Evolutionary conservation across 192 early-diverging fungal species (phyloP).

Genomic region (Coemansia reversa): DNA sequence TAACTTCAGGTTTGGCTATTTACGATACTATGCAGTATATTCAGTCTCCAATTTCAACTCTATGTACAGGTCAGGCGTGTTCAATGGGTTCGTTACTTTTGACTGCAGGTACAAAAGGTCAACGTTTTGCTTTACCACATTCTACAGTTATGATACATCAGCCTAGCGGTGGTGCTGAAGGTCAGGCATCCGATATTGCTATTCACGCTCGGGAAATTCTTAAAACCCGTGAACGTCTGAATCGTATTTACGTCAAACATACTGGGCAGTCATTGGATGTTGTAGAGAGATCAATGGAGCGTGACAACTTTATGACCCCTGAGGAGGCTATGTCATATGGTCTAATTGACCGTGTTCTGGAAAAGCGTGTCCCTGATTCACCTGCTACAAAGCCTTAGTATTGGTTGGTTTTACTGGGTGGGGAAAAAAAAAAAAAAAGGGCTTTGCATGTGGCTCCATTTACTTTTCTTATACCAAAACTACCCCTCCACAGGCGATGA

Average conservation of each 20-base stretch:
- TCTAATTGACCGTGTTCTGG: constrained; percentile 84
- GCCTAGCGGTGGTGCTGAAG: constrained; percentile 90
- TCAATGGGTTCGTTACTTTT: constrained; percentile 96
- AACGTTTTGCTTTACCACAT: constrained; percentile 84
- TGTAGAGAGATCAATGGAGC: constrained; percentile 88
- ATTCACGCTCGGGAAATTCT: constrained; percentile 97
- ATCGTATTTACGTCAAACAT: constrained; percentile 84
- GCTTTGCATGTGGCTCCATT: not conserved
- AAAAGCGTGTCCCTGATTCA: constrained; percentile 57
- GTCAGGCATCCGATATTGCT: constrained; percentile 95
- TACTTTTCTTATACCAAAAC: not conserved
- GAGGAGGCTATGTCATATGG: constrained; percentile 89
- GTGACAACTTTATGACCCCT: constrained; percentile 93
- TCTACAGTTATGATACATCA: constrained; percentile 97
- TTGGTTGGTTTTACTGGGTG: not conserved
- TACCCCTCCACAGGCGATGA: too few relatives aligned
- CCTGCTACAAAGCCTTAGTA: not conserved
- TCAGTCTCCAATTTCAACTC: constrained; percentile 85
- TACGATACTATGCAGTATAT: constrained; percentile 94
- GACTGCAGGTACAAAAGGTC: constrained; percentile 85
- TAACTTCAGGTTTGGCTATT: constrained; percentile 93
- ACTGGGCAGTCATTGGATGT: constrained; percentile 76
- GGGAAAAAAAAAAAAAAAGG: not conserved
- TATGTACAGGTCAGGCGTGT: constrained; percentile 97
- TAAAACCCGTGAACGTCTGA: constrained; percentile 76